Conservation (phyloP, 164 flowering plant genomes). For the Amborella trichopoda region DNA sequence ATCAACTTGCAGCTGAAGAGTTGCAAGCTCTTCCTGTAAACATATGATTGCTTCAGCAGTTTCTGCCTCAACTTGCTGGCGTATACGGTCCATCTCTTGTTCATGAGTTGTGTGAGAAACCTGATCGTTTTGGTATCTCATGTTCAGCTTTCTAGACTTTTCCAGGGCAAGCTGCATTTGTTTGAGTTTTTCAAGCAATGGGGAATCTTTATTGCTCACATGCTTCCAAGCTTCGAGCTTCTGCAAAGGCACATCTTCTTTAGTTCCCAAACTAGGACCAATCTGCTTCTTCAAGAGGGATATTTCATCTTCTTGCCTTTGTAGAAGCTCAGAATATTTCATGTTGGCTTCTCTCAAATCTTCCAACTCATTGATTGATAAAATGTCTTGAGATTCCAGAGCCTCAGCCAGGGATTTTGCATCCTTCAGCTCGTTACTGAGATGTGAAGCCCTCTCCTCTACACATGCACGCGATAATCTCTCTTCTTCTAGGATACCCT, state of each 20-base stretch:
- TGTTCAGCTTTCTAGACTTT: slow-evolving; percentile 56
- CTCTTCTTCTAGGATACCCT: slow-evolving; percentile 73
- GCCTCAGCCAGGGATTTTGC: slow-evolving; percentile 75
- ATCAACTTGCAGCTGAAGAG: slow-evolving; percentile 64
- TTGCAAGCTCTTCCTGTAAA: slow-evolving; percentile 73
- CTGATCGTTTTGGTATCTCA: slow-evolving; percentile 51
- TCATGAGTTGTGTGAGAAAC: slow-evolving; percentile 48
- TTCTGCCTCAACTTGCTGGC: slow-evolving; percentile 88
- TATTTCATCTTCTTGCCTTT: slow-evolving; percentile 44
- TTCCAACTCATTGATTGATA: slow-evolving; percentile 62
- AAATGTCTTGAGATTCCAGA: slow-evolving; percentile 73
- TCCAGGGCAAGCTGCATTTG: slow-evolving; percentile 87
- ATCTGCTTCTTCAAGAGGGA: slow-evolving; percentile 30
- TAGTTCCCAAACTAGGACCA: slow-evolving; percentile 2
- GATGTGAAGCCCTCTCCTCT: slow-evolving; percentile 30
- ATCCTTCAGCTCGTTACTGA: slow-evolving; percentile 34
- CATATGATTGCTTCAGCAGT: slow-evolving; percentile 94
- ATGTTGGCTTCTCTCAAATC: slow-evolving; percentile 31
- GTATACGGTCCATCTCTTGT: slow-evolving; percentile 72
- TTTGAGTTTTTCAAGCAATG: slow-evolving; percentile 47
- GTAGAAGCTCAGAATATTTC: slow-evolving; percentile 29
- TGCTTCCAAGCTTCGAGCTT: neutral
- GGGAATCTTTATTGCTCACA: slow-evolving; percentile 23
- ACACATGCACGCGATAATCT: slow-evolving; percentile 29
- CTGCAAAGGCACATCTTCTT: slow-evolving; percentile 15